Evolutionary conservation across 495 filamentous ascomycete species (phyloP), one percentile per base, ranked within the genome.

Genomic region (Xylaria scruposa): DNA sequence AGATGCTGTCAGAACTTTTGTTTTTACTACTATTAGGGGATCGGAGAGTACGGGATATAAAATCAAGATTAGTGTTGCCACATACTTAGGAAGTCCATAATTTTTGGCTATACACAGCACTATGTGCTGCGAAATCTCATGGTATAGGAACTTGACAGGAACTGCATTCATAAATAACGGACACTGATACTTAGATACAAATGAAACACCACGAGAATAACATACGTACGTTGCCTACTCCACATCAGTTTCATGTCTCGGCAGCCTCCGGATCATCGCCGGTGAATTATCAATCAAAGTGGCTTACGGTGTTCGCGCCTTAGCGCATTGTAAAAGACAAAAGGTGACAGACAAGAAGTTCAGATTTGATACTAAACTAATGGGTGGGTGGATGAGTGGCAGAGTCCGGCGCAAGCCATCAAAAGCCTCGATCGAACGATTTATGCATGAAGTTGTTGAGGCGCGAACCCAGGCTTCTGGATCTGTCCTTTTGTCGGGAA

Each of bases 361-460:
- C 29, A 6, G 31, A 59, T 59, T 15, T 31, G 56, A 38, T 31
- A 38, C 12, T 26, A 31, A 26, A 31, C 10, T 56, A 40, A 10
- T 40, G 7, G 31, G 26, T 21, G 62, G 17, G 13, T 46, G n/a
- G 4, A 26, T 36, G 3, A n/a, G 31, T 36, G 19, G 46, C 19
- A 38, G 49, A 56, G 65, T 44, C 65, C 65, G 21, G 65, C 65
- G 33, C 46, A 67, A 51, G 17, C 64, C 49, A 54, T 67, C 36
- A n/a, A 15, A 49, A 66, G 51, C 68, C 68, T 60, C 44, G 40
- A 62, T 70, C 68, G 68, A 58, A 63, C 24, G 59, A 70, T 70
- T 56, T 29, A 42, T 70, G 68, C 68, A 70, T 64, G 60, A 47
- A 64, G n/a, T 38, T 33, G 46, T 12, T 15, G 15, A n/a, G 29